A percentile compares a stretch with the other conserved stretches of the same genome.
These are phyloP conservation scores for Chlamydomonas applanata DNA, from an alignment of 139 green algal genomes.

Conservation along the genomic window DNA sequence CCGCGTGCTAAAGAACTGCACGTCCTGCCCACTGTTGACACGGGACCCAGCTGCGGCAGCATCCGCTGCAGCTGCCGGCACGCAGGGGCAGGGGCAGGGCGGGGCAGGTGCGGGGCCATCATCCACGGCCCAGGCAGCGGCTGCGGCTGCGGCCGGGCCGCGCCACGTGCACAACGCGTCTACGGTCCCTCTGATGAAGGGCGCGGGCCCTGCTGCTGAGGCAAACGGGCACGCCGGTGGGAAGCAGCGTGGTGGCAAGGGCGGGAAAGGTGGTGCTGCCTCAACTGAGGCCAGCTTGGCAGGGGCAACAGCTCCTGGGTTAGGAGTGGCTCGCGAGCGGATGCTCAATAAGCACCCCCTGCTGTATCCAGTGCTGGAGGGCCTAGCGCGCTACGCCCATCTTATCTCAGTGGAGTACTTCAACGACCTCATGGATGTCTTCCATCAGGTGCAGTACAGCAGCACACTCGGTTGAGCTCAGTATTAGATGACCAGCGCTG, in stretches of 20 bases:
- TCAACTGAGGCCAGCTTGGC: not conserved
- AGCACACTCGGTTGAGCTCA: too few species aligned
- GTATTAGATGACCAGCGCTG: not conserved
- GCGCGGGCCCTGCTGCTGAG: too few species aligned
- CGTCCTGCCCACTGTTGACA: slow-evolving; percentile 19
- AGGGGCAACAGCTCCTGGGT: not conserved
- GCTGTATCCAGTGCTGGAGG: slow-evolving; percentile 61
- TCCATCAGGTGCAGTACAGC: slow-evolving; percentile 31
- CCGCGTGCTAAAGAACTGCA: slow-evolving; percentile 68
- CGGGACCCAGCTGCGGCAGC: not conserved
- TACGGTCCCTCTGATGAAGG: too few species aligned
- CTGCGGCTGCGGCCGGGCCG: not conserved
- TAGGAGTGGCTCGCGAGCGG: slow-evolving; percentile 13
- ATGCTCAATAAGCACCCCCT: slow-evolving; percentile 63
- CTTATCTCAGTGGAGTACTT: slow-evolving; percentile 84
- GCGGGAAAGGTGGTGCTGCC: not conserved
- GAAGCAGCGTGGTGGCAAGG: too few species aligned
- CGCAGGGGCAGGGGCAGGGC: too few species aligned
- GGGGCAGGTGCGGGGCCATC: not conserved
- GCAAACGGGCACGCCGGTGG: too few species aligned
- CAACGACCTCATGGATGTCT: slow-evolving; percentile 58
- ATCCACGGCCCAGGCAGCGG: slow-evolving; percentile 1
- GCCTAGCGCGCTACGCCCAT: slow-evolving; percentile 59
- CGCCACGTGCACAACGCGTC: not conserved
- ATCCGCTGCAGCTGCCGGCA: not conserved